phyloP scores from a whole-genome alignment of 805 yeast genomes.

The Myxozyma melibiosi region DNA sequence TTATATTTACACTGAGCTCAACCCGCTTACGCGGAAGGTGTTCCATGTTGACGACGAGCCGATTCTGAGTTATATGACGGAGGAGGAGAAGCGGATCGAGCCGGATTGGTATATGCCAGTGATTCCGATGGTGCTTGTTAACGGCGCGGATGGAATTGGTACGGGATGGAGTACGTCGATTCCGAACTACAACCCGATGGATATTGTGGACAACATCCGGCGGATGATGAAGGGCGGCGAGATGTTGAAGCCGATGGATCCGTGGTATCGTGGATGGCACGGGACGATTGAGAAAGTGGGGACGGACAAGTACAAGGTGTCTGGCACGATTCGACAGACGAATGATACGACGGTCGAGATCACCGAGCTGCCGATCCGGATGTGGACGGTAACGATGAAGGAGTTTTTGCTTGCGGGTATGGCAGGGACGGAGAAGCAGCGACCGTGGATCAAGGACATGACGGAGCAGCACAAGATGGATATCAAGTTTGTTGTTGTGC shows the following conservation, averaged over 20 bases:
- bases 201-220: slow-evolving; percentile 73
- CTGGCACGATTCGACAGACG: slow-evolving; percentile 78
- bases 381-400: slow-evolving; percentile 91
- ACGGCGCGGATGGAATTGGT: slow-evolving; percentile 98
- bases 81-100: slow-evolving; percentile 91
- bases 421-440: slow-evolving; percentile 68
- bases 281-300: slow-evolving; percentile 71
- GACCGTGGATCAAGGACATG: slow-evolving; percentile 91
- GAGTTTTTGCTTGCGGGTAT: slow-evolving; percentile 77
- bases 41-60: slow-evolving; percentile 82
- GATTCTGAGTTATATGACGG: slow-evolving; percentile 75
- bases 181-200: slow-evolving; percentile 87
- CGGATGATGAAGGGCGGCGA: slow-evolving; percentile 59
- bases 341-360: slow-evolving; percentile 83
- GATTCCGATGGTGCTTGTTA: slow-evolving; percentile 91
- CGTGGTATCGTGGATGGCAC: slow-evolving; percentile 97
- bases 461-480: slow-evolving; percentile 84
- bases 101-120: slow-evolving; percentile 95
- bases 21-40: slow-evolving; percentile 70
- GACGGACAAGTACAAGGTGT: slow-evolving; percentile 70
- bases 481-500: slow-evolving; percentile 74
- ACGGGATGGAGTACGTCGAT: slow-evolving; percentile 97
- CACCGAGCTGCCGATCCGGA: slow-evolving; percentile 86
- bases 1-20: slow-evolving; percentile 87
- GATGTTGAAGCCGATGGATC: slow-evolving; percentile 69